Base-by-base conservation (phyloP, 306 rosid species). In the Luffa acutangula region DNA sequence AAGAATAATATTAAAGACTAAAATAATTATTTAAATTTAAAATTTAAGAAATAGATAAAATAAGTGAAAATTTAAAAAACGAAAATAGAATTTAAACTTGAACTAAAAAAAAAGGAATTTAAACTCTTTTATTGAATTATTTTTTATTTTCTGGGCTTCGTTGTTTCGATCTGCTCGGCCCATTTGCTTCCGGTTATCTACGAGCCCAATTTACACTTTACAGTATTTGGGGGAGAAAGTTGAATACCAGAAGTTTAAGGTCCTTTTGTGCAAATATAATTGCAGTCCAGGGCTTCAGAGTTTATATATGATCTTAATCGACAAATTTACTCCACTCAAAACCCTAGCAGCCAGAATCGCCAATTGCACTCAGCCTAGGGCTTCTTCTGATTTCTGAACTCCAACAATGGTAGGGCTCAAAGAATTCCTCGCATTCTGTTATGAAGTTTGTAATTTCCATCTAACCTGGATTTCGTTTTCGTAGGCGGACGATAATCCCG, bases 401-500 rank as follows among this genome's bases (percentile, higher is more conserved):
- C 33, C 84, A 76, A 79, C 18, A 69, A 85, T 87, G 90, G 90
- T 83, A 71, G 54, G 75, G 56, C 43, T n/a, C 73, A 25, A 31
- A 20, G 36, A 45, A 9, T 9, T 13, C 2, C 5, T 7, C 4
- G 7, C 9, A 9, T 51, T 37, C 33, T 13, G 46, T 20, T 1
- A 9, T 33, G 48, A 7, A 63, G 62, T 48, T 34, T 17, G 12
- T 46, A 7, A 46, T 14, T 39, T 11, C 34, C 65, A 33, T 54
- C 10, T 49, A 41, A 54, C 51, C 48, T 6, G 56, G 7, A 76
- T 39, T 78, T 36, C 71, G 41, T 58, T 8, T 56, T 52, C 78
- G 52, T 85, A 93, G 98, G 98, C 98, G 25, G 95, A 90, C 15
- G 91, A 86, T 65, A 97, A 90, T 75, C 75, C 80, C 25, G 92